Evolutionary conservation across 441 rosid genomes (phyloP).

Genomic region (Metrosideros polymorpha): DNA sequence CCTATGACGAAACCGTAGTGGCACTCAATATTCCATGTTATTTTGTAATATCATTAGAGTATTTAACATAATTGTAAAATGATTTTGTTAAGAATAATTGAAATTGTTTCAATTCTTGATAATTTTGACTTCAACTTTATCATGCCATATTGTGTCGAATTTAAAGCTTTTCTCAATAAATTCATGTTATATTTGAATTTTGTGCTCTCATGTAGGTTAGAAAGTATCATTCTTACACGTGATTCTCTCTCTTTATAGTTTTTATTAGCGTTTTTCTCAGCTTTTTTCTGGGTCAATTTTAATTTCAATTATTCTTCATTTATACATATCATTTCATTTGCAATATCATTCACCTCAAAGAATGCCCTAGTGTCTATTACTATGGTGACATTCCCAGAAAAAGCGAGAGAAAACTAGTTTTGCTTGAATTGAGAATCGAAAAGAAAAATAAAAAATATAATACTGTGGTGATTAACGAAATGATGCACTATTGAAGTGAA

Average conservation of each 20-base stretch:
- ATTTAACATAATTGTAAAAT: no score
- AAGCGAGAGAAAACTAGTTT: constrained; percentile 16
- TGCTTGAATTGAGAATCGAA: not conserved
- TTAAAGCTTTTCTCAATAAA: no score
- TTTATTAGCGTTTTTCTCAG: not conserved
- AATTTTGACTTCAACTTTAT: not conserved
- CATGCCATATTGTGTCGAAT: not conserved
- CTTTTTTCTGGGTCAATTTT: not conserved
- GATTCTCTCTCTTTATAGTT: no score
- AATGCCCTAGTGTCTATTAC: constrained; percentile 21
- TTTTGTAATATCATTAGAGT: not conserved
- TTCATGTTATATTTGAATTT: not conserved
- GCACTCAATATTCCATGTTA: not conserved
- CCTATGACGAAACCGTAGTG: not conserved
- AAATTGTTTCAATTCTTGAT: no score
- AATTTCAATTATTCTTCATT: no score
- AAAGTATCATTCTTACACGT: not conserved
- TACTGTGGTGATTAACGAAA: not conserved
- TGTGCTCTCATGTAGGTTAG: no score
- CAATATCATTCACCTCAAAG: constrained; percentile 8
- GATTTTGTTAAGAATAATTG: no score
- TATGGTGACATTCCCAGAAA: constrained; percentile 6
- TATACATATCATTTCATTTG: no score
- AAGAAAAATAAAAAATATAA: not conserved
- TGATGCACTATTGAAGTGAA: no score